Base-by-base conservation (phyloP, 1,284 basidiomycete genomes). In the Pisolithus thermaeus region DNA sequence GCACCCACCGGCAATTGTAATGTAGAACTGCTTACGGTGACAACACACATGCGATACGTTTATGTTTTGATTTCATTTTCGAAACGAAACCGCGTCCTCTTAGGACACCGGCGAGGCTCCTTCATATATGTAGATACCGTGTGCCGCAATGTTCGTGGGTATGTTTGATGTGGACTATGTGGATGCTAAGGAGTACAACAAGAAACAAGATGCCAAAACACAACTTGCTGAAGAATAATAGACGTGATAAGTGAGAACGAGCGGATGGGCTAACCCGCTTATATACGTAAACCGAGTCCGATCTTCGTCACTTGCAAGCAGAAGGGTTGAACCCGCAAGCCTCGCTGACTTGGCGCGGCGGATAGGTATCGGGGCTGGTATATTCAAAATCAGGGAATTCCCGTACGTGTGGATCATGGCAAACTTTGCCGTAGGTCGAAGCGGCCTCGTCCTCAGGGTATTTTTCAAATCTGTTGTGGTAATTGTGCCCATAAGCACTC, bases 321-420 rank as follows among this genome's bases (percentile, higher is more conserved):
- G 8, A n/a, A 43, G 25, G 11, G 11, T 12, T 30, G 30, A 39
- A 39, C 14, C 30, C 25, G 18, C 7, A 20, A 9, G 25, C 38
- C 28, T 11, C 27, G 22, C 18, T 18, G 20, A 18, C 20, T 11
- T 35, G 7, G 36, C 46, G 38, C 56, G 51, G 59, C 51, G 18
- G 52, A 38, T 50, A 45, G 41, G 39, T 50, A 22, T 25, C 37
- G 30, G 40, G 38, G 39, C 49, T 54, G 50, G 80, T 74, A 62
- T 87, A 87, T 49, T 87, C 85, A 58, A 87, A 89, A 52, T 81
- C 78, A 14, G 83, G 79, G 70, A 90, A 90, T 30, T 69, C 68
- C 22, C 67, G 56, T 9, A 83, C 83, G 62, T 77, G 79, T 2
- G 72, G 74, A 66, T 90, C 87, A 1, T 69, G 60, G 0, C 71